These are phyloP conservation scores for Haematococcus lacustris DNA, from an alignment of 139 green algal genomes.

Conservation along the genomic window DNA sequence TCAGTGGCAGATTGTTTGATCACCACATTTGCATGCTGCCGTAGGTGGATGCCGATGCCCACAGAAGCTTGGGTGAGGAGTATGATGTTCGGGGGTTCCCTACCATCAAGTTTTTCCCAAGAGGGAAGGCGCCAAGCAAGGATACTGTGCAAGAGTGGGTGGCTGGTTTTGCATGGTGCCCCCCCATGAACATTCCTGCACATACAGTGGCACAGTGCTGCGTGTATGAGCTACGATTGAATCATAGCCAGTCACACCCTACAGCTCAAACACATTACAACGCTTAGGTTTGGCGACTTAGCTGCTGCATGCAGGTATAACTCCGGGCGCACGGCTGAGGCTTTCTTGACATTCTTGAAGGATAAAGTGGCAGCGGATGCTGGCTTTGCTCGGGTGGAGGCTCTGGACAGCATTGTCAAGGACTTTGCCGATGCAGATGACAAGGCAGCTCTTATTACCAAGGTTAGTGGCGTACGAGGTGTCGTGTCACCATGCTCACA, in stretches of 20 bases:
- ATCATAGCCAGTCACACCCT: neutral
- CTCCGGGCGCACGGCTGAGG: constrained; percentile 42
- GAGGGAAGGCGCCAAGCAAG: constrained; percentile 49
- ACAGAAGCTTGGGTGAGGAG: constrained; percentile 56
- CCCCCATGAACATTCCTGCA: too few species aligned
- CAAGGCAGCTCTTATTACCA: constrained; percentile 15
- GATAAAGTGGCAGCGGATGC: constrained; percentile 54
- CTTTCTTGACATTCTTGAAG: constrained; percentile 69
- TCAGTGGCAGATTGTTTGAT: neutral
- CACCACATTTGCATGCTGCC: neutral
- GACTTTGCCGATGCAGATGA: constrained; percentile 24
- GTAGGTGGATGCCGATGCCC: constrained; percentile 74
- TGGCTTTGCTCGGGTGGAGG: constrained; percentile 55
- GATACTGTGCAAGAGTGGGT: constrained; percentile 45
- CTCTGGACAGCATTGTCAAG: constrained; percentile 39
- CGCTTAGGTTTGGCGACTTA: neutral
- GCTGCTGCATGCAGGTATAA: constrained; percentile 56
- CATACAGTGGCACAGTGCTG: neutral
- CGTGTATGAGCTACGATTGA: neutral
- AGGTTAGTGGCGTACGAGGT: neutral
- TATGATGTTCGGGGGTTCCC: constrained; percentile 80
- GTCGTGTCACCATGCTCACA: neutral
- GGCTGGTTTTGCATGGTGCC: too few species aligned
- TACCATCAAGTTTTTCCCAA: constrained; percentile 72
- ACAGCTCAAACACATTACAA: neutral